These are phyloP conservation scores for Globisporangium yorkense DNA, from an alignment of 352 stramenopile species.

Conservation along the genomic window DNA sequence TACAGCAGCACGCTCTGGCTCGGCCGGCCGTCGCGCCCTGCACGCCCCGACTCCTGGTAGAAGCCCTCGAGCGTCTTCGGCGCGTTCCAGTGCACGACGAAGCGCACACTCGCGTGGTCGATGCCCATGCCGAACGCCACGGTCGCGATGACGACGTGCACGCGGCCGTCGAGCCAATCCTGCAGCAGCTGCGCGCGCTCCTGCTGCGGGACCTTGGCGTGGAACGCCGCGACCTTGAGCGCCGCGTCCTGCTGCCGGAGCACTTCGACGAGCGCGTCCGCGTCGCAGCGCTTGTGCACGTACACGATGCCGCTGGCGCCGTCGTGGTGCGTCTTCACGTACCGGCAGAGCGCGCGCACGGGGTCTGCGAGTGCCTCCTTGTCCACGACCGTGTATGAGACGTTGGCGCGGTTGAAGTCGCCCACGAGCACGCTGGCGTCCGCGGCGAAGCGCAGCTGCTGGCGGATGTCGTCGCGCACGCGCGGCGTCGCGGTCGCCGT, in stretches of 20 bases:
- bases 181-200: slow-evolving; percentile 36
- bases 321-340: slow-evolving; percentile 32
- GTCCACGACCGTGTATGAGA: slow-evolving; percentile 45
- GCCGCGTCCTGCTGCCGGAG: slow-evolving; percentile 20
- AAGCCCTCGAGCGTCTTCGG: slow-evolving; percentile 93
- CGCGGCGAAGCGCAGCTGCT: slow-evolving; percentile 28
- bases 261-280: slow-evolving; percentile 31
- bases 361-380: slow-evolving; percentile 46
- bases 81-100: slow-evolving; percentile 87
- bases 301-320: slow-evolving; percentile 38
- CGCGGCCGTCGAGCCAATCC: slow-evolving; percentile 34
- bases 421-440: slow-evolving; percentile 34
- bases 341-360: slow-evolving; percentile 27
- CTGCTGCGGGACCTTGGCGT: slow-evolving; percentile 39
- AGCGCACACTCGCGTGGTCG: slow-evolving; percentile 87
- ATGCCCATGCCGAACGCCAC: slow-evolving; percentile 94
- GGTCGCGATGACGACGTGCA: slow-evolving; percentile 87
- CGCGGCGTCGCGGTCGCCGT: slow-evolving; percentile 83
- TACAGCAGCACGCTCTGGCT: slow-evolving; percentile 87
- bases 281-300: slow-evolving; percentile 50
- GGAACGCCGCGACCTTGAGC: slow-evolving; percentile 37
- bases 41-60: slow-evolving; percentile 95
- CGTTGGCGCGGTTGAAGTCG: slow-evolving; percentile 60
- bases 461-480: slow-evolving; percentile 58
- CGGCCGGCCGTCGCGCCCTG: slow-evolving; percentile 89